These are phyloP conservation scores for Erigeron philadelphicus DNA, from an alignment of 140 eudicot genomes.

Conservation along the genomic window DNA sequence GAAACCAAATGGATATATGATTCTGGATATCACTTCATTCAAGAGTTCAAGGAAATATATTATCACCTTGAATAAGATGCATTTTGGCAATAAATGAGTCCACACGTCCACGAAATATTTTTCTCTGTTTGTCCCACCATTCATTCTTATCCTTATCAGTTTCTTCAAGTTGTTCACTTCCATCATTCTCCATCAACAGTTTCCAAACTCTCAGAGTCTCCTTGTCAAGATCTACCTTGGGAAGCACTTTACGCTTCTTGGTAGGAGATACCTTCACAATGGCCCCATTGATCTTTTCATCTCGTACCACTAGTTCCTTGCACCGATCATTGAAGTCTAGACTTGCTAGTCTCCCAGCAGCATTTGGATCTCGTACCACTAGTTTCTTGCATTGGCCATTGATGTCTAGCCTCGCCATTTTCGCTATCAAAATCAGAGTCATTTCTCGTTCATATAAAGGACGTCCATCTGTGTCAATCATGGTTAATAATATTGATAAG, in stretches of 20 bases:
- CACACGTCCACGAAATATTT: conserved; percentile 40
- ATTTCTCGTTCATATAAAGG: neutral
- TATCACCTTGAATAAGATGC: conserved; percentile 55
- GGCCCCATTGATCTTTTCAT: conserved; percentile 23
- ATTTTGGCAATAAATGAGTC: conserved; percentile 43
- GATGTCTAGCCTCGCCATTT: conserved; percentile 31
- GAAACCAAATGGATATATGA: conserved; percentile 1
- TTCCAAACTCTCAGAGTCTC: conserved; percentile 47
- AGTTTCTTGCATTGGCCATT: conserved; percentile 33
- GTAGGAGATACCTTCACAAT: conserved; percentile 31
- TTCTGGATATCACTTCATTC: conserved; percentile 13
- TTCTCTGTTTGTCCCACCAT: conserved; percentile 46
- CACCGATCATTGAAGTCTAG: conserved; percentile 5
- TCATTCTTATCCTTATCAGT: conserved; percentile 29
- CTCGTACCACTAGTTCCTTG: conserved; percentile 33
- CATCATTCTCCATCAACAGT: conserved; percentile 44
- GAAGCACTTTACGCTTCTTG: conserved; percentile 27
- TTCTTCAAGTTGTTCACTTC: conserved; percentile 34
- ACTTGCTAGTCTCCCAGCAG: neutral
- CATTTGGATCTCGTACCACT: conserved; percentile 25
- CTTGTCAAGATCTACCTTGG: conserved; percentile 45
- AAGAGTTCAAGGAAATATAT: neutral
- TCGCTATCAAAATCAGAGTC: conserved; percentile 2
- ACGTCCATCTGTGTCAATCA: conserved; percentile 4
- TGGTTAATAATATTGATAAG: conserved; percentile 3